Base-by-base conservation (phyloP, 371 early-diverging fungal species). In the Mucor indicus region DNA sequence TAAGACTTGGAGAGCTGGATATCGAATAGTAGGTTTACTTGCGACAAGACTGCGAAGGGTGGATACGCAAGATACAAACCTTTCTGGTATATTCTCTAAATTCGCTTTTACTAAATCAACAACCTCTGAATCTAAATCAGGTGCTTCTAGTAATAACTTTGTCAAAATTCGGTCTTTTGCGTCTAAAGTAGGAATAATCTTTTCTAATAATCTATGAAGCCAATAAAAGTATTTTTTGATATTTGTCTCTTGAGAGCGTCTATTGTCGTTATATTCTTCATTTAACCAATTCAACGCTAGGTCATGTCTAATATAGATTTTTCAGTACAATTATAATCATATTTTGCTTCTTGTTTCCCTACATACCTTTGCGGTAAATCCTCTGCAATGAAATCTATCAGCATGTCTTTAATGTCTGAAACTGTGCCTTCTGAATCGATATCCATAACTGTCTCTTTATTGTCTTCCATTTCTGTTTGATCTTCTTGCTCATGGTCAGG, bases 211-310 rank as follows among this genome's bases (percentile, higher is more conserved):
- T 23, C 44, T 40, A 16, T 64, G 53, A 15, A 72, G 48, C 76
- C 76, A 75, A 12, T 48, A 33, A 41, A 59, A 65, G 43, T 72
- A 72, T 19, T 29, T 33, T 9, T 32, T 12, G n/a, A 44, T 29
- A 8, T 33, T 33, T 4, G 5, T 15, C n/a, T 21, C n/a, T 30
- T 55, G 44, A 16, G 44, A 37, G 19, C 38, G 17, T n/a, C 47
- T 37, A 19, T 46, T 46, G 30, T 75, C 75, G 25, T 32, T 32
- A 36, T 56, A 64, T 37, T 72, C 77, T 49, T 68, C 69, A 47
- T 70, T 47, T 23, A 76, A 44, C 77, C 77, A 76, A 33, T 59
- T 62, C 8, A 69, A 32, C 11, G 71, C 77, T 19, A 76, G 55
- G 24, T 72, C 77, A 21, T 57, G 36, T 42, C 75, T 75, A 35